Evolutionary conservation across 257 asterid species (phyloP), one percentile per base, ranked within the genome.

Genomic region (Plectranthus barbatus): DNA sequence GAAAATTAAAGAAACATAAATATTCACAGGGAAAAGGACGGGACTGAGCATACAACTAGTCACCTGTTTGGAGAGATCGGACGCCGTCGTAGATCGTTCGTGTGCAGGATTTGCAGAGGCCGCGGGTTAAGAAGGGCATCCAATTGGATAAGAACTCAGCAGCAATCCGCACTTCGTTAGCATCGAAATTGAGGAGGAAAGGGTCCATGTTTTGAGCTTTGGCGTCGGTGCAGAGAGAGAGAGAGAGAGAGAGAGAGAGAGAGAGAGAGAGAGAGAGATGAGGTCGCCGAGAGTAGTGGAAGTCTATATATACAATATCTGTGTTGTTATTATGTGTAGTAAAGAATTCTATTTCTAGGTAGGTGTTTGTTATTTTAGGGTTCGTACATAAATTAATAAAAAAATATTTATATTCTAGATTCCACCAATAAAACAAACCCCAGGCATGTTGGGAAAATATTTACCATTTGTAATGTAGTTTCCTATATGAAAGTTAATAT

Each of bases 91-190:
- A 67, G 47, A 83, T 72, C 12, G 76, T 73, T 8, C 33, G 49
- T 6, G 79, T 61, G 76, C 99, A 90, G 18, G 80, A 68, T 20
- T 56, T 59, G 80, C 99, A 93, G 64, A 93, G 96, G 51, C 87
- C 97, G 60, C 79, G 83, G 64, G 95, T 74, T 55, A 93, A 86
- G 52, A 82, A 90, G 1, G 99, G 96, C 23, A 82, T 62, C 97
- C 99, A 93, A 77, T 79, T 90, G 68, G 96, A 82, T n/a, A 93
- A 69, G 56, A 90, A 93, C 68, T 85, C 96, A 12, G 88, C 84
- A 61, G 97, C 97, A 70, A 79, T 84, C 60, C 75, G 72, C 39
- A 85, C 84, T 20, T 93, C 99, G 8, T 60, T 46, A 37, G 78
- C 76, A 69, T 67, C 66, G 77, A 70, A 90, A 15, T 78, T 80